A percentile compares a stretch with the other conserved stretches of the same genome.
These are phyloP conservation scores for Dendryphion nanum DNA, from an alignment of 2,329 filamentous ascomycete genomes.

Conservation along the genomic window DNA sequence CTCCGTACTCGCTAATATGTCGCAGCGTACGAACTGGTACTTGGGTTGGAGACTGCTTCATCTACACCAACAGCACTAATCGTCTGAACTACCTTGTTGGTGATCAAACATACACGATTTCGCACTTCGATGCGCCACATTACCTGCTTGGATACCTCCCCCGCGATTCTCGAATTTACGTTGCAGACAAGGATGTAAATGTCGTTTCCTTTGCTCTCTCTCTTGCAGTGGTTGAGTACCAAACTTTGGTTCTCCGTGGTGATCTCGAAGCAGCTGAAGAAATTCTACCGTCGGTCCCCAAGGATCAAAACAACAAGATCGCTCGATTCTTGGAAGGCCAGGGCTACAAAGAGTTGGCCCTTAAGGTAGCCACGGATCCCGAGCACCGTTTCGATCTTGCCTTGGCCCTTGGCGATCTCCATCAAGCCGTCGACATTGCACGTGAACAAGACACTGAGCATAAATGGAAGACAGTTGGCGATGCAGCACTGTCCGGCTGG, in stretches of 20 bases:
- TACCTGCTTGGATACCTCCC: slow-evolving; percentile 95
- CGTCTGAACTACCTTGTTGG: slow-evolving; percentile 96
- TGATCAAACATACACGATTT: slow-evolving; percentile 96
- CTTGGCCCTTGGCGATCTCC: slow-evolving; percentile 75
- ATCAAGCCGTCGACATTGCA: slow-evolving; percentile 82
- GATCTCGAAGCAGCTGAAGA: slow-evolving; percentile 91
- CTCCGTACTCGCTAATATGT: background rate
- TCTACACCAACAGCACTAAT: slow-evolving; percentile 97
- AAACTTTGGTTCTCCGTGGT: slow-evolving; percentile 89
- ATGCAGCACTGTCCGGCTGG: slow-evolving; percentile 84
- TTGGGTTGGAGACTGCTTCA: slow-evolving; percentile 98
- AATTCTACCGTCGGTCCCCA: slow-evolving; percentile 77
- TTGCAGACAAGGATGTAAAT: slow-evolving; percentile 92
- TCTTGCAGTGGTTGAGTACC: slow-evolving; percentile 91
- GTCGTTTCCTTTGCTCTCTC: slow-evolving; percentile 90
- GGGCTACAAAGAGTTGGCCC: slow-evolving; percentile 90
- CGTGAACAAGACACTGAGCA: slow-evolving; percentile 83
- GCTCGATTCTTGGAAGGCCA: slow-evolving; percentile 96
- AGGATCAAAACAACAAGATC: slow-evolving; percentile 97
- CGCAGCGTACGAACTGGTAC: slow-evolving; percentile 82
- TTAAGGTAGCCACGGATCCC: slow-evolving; percentile 89
- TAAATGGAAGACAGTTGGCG: slow-evolving; percentile 97
- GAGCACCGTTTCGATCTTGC: slow-evolving; percentile 97
- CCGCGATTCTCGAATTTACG: slow-evolving; percentile 90
- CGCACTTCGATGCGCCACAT: slow-evolving; percentile 93